Evolutionary conservation across 768 basidiomycete genomes (phyloP).

Genomic region (Lactarius akahatsu): DNA sequence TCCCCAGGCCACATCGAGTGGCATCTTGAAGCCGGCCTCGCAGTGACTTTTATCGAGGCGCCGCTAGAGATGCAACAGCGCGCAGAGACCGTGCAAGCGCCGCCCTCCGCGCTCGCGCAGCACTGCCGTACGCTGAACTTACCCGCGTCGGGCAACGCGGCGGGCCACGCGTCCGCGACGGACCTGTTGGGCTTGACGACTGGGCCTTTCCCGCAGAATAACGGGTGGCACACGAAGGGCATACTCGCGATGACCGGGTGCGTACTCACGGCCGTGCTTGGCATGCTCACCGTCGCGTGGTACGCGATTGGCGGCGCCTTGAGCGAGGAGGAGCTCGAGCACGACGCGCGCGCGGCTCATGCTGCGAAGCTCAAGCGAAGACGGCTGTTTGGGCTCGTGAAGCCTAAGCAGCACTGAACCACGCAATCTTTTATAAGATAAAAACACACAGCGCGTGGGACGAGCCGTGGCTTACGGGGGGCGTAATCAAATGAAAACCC

Average conservation of each 20-base stretch:
- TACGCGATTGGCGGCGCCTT: conserved; percentile 75
- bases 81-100: conserved; percentile 47
- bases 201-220: conserved; percentile 71
- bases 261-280: conserved; percentile 77
- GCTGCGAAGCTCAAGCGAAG: conserved; percentile 57
- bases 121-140: conserved; percentile 67
- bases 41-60: conserved; percentile 81
- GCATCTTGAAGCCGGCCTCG: conserved; percentile 84
- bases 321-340: conserved; percentile 79
- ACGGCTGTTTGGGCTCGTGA: conserved; percentile 43
- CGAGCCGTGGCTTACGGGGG: no score
- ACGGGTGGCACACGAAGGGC: conserved; percentile 72
- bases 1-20: conserved; percentile 75
- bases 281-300: conserved; percentile 83
- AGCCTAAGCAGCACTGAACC: conserved; percentile 17
- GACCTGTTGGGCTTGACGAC: conserved; percentile 64
- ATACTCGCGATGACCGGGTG: conserved; percentile 76
- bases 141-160: conserved; percentile 80
- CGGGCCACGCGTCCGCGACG: conserved; percentile 66
- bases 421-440: neutral
- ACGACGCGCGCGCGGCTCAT: conserved; percentile 56
- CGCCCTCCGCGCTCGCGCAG: conserved; percentile 48
- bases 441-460: neutral
- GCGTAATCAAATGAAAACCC: no score
- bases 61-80: conserved; percentile 66